Evolutionary conservation across 306 rosid species (phyloP).

Genomic region (Ormosia emarginata): DNA sequence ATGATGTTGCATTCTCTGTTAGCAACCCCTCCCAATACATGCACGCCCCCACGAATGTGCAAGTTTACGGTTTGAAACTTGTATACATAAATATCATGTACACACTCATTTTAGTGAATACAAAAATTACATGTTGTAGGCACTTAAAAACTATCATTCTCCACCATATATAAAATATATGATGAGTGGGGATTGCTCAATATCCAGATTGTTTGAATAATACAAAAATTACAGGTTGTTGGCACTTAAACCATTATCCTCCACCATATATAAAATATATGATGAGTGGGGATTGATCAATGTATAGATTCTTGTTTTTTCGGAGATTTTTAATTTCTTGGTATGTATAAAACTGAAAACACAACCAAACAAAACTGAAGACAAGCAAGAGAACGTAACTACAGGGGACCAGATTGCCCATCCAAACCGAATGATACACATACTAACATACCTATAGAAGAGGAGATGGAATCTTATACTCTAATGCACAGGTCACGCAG

Average conservation of each 20-base stretch:
- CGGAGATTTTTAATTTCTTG: not conserved
- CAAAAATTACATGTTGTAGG: not conserved
- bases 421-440: no score
- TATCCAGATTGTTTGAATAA: no score
- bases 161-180: not conserved
- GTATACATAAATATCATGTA: not conserved
- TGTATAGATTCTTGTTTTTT: not conserved
- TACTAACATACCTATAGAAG: no score
- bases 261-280: not conserved
- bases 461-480: no score
- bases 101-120: not conserved
- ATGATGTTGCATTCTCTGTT: no score
- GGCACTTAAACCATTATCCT: not conserved
- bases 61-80: not conserved
- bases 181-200: not conserved
- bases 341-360: not conserved
- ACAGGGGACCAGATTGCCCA: no score
- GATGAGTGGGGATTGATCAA: not conserved
- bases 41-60: no score
- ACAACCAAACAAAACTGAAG: not conserved
- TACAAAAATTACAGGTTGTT: no score
- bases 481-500: no score
- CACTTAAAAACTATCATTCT: not conserved
- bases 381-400: not conserved
- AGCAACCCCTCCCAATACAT: no score